phyloP scores from a whole-genome alignment of 2,329 filamentous ascomycete genomes.

The Aspergillus brasiliensis region DNA sequence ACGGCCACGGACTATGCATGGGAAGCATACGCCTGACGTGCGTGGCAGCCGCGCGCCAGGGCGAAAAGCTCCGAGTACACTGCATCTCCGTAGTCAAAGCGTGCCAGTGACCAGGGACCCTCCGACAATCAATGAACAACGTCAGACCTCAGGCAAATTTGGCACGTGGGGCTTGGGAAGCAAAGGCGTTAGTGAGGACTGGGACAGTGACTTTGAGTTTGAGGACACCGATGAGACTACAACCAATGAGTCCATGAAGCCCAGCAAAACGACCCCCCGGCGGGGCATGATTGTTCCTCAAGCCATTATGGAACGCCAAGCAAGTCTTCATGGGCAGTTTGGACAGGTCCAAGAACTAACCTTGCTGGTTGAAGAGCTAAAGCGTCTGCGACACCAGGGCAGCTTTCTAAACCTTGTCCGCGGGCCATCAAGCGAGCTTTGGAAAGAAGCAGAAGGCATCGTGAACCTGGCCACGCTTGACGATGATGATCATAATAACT shows the following conservation, averaged over 20 bases:
- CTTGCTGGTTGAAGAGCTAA: slow-evolving; percentile 65
- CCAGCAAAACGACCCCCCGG: slow-evolving; percentile 24
- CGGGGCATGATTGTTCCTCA: slow-evolving; percentile 56
- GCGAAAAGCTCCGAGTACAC: slow-evolving; percentile 59
- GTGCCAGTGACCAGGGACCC: slow-evolving; percentile 60
- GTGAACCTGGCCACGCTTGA: slow-evolving; percentile 68
- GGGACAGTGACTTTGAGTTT: slow-evolving; percentile 70
- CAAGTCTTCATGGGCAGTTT: slow-evolving; percentile 66
- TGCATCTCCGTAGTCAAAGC: slow-evolving; percentile 67
- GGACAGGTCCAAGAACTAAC: slow-evolving; percentile 66
- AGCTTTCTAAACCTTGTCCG: slow-evolving; percentile 55
- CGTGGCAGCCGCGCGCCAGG: slow-evolving; percentile 60
- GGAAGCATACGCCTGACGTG: slow-evolving; percentile 60
- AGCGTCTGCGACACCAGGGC: slow-evolving; percentile 61
- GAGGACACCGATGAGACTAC: slow-evolving; percentile 53
- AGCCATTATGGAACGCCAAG: slow-evolving; percentile 65
- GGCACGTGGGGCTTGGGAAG: slow-evolving; percentile 68
- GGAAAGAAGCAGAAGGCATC: slow-evolving; percentile 68
- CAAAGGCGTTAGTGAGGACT: slow-evolving; percentile 68
- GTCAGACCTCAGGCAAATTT: slow-evolving; percentile 60
- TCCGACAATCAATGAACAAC: slow-evolving; percentile 51
- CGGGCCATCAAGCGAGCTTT: slow-evolving; percentile 57
- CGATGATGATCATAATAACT: slow-evolving; percentile 57
- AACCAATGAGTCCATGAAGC: slow-evolving; percentile 45
- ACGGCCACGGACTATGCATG: slow-evolving; percentile 64